Percentiles rank a stretch among this genome's conserved stretches.
phyloP scores from a whole-genome alignment of 2,329 filamentous ascomycete genomes.

The Hortaea sp. region DNA sequence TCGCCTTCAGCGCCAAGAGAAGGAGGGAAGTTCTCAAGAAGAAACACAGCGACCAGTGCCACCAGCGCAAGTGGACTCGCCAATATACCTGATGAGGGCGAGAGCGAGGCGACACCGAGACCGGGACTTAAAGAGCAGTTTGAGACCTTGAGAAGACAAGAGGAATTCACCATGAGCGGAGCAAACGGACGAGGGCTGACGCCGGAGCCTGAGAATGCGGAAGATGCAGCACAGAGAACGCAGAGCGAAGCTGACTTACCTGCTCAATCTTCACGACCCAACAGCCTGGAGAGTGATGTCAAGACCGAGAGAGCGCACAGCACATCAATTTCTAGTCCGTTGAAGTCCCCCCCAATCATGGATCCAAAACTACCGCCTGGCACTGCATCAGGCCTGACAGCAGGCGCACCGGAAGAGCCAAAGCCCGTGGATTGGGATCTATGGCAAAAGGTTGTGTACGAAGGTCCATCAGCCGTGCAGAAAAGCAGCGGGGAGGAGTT shows the following conservation, averaged over 20 bases:
- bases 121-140: conserved; percentile 38
- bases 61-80: conserved; percentile 8
- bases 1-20: conserved; percentile 27
- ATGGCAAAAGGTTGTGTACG: conserved; percentile 92
- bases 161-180: conserved; percentile 28
- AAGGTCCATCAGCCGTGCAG: conserved; percentile 80
- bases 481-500: conserved; percentile 82
- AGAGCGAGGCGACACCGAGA: conserved; percentile 20
- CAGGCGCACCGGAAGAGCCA: conserved; percentile 62
- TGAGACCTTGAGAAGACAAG: conserved; percentile 34
- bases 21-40: conserved; percentile 13
- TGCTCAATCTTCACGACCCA: conserved; percentile 7
- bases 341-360: conserved; percentile 49
- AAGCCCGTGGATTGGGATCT: conserved; percentile 93
- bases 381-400: conserved; percentile 71
- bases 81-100: conserved; percentile 17
- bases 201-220: conserved; percentile 9
- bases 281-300: conserved; percentile 21
- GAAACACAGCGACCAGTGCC: conserved; percentile 16
- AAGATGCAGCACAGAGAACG: conserved; percentile 2
- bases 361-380: conserved; percentile 69
- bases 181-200: conserved; percentile 7
- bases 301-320: not conserved
- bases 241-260: conserved; percentile 26
- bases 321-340: conserved; percentile 5